Evolutionary conservation across 495 filamentous ascomycete genomes (phyloP).

Genomic region (Poronia punctata): DNA sequence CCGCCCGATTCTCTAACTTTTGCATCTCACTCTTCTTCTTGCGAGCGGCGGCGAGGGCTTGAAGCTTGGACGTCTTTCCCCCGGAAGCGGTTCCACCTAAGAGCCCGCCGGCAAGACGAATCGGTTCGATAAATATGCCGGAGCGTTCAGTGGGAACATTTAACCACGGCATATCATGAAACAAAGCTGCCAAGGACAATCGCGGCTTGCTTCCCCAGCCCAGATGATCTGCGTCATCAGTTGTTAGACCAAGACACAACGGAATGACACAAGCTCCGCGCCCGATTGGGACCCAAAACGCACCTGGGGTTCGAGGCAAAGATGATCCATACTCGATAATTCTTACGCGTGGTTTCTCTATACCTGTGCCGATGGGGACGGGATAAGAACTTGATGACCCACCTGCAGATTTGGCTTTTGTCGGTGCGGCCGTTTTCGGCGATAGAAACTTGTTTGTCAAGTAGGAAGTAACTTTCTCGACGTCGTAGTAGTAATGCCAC

Average conservation of each 20-base stretch:
- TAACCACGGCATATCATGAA: conserved; percentile 81
- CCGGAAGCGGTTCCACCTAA: conserved; percentile 62
- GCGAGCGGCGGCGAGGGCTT: conserved; percentile 78
- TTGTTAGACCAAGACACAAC: conserved; percentile 11
- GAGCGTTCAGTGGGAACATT: conserved; percentile 63
- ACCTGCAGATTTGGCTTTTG: conserved; percentile 41
- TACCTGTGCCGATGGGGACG: conserved; percentile 6
- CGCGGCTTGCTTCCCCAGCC: conserved; percentile 16
- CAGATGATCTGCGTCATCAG: conserved; percentile 11
- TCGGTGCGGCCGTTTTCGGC: conserved; percentile 27
- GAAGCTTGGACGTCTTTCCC: conserved; percentile 83
- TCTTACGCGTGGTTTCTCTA: conserved; percentile 1
- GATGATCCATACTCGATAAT: not conserved
- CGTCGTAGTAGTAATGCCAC: conserved; percentile 95
- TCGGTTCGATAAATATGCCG: conserved; percentile 58
- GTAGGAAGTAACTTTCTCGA: conserved; percentile 75
- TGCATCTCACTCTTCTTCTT: conserved; percentile 77
- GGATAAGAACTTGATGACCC: conserved; percentile 34
- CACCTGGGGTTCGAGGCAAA: not conserved
- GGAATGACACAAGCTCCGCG: not conserved
- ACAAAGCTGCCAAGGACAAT: conserved; percentile 46
- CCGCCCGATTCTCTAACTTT: conserved; percentile 25
- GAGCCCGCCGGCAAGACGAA: conserved; percentile 56
- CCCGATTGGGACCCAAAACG: conserved; percentile 4
- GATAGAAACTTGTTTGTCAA: conserved; percentile 54